Evolutionary conservation across 805 yeast genomes (phyloP), one percentile per base, ranked within the genome.

Genomic region (Saccharomycopsis sp.): DNA sequence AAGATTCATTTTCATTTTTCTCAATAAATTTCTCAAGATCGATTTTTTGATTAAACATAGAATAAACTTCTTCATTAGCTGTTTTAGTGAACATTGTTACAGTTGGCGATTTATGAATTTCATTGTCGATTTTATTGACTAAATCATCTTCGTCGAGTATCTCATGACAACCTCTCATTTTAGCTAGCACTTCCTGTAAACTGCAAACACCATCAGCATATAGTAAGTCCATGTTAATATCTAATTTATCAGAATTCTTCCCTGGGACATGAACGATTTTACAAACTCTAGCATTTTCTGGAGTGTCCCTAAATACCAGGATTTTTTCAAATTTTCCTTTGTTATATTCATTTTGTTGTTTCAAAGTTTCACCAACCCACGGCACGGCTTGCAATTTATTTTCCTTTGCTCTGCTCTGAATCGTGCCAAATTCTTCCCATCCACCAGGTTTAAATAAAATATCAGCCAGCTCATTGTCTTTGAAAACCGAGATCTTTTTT

Each of bases 41-140:
- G 48, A 33, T 55, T 47, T 41, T 33, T 40, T 72, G 76, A 55
- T 81, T 85, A 58, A 86, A 84, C 87, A 87, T 84, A 13, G 75
- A 72, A 50, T 74, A 66, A 0, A 87, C 80, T 53, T 86, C 96
- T 44, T 77, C 74, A 45, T 78, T 73, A 2, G 95, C 90, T 54
- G 79, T 77, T 41, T 78, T 77, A 0, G 95, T 82, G 57, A 73
- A 81, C 56, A 81, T 64, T 0, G 96, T 88, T 51, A 83, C 72
- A 0, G 96, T 87, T 11, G 68, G 65, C 2, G 77, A 72, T 24
- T 59, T 56, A 22, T 49, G 48, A 13, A 51, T 51, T n/a, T 55
- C 41, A 21, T 6, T 38, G 36, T 24, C 41, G 5, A 31, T 31
- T 13, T 35, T 26, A 20, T 33, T 9, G 4, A 17, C 26, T 19